Conservation (phyloP, 305 asterid genomes). For the Rubia tinctorum region DNA sequence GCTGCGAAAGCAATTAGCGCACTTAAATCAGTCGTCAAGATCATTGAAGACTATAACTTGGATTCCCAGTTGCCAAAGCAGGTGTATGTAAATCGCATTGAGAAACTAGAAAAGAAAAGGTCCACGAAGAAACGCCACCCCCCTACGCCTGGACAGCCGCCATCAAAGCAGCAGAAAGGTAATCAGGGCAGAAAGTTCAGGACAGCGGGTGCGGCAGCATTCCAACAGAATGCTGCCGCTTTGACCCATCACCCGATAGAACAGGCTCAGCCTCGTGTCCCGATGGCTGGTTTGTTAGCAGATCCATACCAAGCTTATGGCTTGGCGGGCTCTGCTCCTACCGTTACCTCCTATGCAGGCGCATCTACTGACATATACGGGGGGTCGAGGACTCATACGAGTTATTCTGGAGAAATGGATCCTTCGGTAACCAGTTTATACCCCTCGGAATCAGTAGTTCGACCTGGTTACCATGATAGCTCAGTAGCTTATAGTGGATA, state of each 20-base stretch:
- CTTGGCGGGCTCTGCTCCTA: conserved; percentile 31
- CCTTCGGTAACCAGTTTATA: conserved; percentile 38
- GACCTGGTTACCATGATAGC: conserved; percentile 41
- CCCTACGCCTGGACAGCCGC: conserved; percentile 12
- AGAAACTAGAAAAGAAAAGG: conserved; percentile 48
- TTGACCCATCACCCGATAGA: conserved; percentile 22
- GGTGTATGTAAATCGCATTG: conserved; percentile 35
- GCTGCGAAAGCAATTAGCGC: conserved; percentile 49
- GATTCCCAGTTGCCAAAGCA: conserved; percentile 50
- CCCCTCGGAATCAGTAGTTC: conserved; percentile 36
- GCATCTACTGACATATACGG: conserved; percentile 43
- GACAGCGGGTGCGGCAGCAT: conserved; percentile 8
- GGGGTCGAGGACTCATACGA: conserved; percentile 32
- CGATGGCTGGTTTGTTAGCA: conserved; percentile 37
- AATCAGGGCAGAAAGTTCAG: conserved; percentile 12
- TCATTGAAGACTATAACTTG: conserved; percentile 49
- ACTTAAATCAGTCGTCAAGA: conserved; percentile 48
- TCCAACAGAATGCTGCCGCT: conserved; percentile 6
- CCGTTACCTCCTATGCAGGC: conserved; percentile 40
- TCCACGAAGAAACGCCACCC: conserved; percentile 39
- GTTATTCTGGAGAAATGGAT: conserved; percentile 36
- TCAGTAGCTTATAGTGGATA: conserved; percentile 41
- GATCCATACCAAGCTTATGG: conserved; percentile 45
- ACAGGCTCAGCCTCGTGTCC: conserved; percentile 32
- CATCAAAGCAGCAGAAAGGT: conserved; percentile 17